These are phyloP conservation scores for Exophiala spinifera DNA, from an alignment of 2,329 filamentous ascomycete species.

Conservation along the genomic window DNA sequence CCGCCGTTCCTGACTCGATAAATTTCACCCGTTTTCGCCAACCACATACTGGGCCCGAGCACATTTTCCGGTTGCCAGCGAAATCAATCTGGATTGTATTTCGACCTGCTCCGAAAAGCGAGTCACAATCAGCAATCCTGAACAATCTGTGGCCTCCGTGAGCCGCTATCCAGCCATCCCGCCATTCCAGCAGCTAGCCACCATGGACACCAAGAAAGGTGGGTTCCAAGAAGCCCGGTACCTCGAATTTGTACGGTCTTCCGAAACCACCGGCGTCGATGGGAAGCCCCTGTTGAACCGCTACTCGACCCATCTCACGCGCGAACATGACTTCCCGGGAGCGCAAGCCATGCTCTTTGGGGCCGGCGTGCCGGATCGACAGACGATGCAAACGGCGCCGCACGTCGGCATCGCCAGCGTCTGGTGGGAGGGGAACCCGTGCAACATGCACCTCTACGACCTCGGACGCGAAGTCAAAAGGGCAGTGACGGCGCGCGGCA, in stretches of 20 bases:
- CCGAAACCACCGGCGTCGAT: conserved; percentile 51
- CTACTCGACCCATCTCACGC: conserved; percentile 79
- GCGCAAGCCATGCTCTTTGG: conserved; percentile 97
- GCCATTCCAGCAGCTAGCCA: background rate
- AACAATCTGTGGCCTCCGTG: no score
- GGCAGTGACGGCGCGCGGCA: conserved; percentile 73
- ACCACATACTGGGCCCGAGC: no score
- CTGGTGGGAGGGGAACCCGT: conserved; percentile 98
- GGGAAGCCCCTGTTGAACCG: conserved; percentile 71
- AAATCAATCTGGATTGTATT: no score
- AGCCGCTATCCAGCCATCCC: no score
- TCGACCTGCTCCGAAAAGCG: no score
- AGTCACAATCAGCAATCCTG: no score
- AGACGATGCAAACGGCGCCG: conserved; percentile 84
- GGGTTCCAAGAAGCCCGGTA: conserved; percentile 42
- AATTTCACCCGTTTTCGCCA: no score
- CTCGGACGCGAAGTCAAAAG: conserved; percentile 85
- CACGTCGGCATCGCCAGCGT: conserved; percentile 89
- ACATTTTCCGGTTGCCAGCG: no score
- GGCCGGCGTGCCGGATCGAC: conserved; percentile 76
- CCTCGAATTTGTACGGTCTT: conserved; percentile 56
- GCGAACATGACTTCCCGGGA: conserved; percentile 83
- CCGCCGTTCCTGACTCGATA: no score
- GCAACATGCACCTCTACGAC: conserved; percentile 77
- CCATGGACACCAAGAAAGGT: conserved; percentile 14